phyloP scores from a whole-genome alignment of 352 stramenopile species.

The Pythium oligandrum region DNA sequence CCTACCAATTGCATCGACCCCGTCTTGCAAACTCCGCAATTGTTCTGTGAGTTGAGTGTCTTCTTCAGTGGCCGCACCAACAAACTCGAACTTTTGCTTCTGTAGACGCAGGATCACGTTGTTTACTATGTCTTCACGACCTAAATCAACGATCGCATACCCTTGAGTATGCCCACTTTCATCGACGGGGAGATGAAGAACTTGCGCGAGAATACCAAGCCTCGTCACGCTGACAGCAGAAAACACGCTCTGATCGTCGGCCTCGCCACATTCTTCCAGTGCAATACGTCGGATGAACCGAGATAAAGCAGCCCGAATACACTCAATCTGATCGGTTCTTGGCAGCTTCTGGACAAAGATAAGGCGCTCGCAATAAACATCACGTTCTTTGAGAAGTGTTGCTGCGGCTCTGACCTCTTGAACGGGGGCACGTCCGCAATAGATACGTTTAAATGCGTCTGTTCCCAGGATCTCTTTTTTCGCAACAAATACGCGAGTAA shows the following conservation, averaged over 20 bases:
- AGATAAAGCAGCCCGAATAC: constrained; percentile 36
- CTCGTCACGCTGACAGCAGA: constrained; percentile 58
- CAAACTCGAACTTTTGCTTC: constrained; percentile 54
- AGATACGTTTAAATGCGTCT: constrained; percentile 41
- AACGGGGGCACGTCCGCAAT: constrained; percentile 51
- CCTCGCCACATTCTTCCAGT: constrained; percentile 71
- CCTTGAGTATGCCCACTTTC: constrained; percentile 36
- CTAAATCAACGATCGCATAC: constrained; percentile 66
- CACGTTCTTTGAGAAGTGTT: constrained; percentile 17
- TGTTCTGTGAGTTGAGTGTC: constrained; percentile 16
- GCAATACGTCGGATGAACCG: constrained; percentile 60
- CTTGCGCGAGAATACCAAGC: constrained; percentile 52
- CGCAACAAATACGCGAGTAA: constrained; percentile 43
- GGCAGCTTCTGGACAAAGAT: constrained; percentile 67
- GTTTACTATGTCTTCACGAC: constrained; percentile 52
- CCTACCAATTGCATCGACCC: no score
- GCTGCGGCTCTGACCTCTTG: constrained; percentile 48
- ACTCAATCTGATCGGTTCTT: constrained; percentile 36
- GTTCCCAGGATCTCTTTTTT: constrained; percentile 33
- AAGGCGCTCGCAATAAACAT: constrained; percentile 47
- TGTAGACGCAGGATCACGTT: constrained; percentile 42
- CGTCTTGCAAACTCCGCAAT: no score
- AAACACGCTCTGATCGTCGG: constrained; percentile 70
- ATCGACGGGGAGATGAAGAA: constrained; percentile 59
- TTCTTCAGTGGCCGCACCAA: constrained; percentile 38